A percentile compares a stretch with the other conserved stretches of the same genome.
Evolutionary conservation across 176 grass and related monocot species (phyloP).

Genomic region (Oryza nivara): DNA sequence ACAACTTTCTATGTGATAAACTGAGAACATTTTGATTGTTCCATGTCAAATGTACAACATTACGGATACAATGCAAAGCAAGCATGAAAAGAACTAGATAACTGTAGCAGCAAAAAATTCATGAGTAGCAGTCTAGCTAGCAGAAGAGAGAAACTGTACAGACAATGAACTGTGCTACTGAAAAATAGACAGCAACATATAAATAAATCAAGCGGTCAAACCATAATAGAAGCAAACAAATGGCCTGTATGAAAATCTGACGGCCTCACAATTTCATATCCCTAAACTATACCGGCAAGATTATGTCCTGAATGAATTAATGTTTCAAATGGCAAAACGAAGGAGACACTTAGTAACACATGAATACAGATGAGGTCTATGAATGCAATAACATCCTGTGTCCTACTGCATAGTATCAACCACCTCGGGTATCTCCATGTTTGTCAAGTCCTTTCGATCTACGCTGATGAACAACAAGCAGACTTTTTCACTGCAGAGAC

Average conservation of each 20-base stretch:
- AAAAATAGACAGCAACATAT: neutral
- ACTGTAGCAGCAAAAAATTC: neutral
- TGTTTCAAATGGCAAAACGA: slow-evolving; percentile 47
- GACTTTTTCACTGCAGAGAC: slow-evolving; percentile 64
- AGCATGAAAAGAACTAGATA: neutral
- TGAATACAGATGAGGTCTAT: slow-evolving; percentile 34
- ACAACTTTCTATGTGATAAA: too few species aligned
- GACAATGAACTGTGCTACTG: neutral
- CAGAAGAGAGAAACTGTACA: neutral
- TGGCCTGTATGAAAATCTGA: slow-evolving; percentile 6
- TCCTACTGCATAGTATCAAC: slow-evolving; percentile 27
- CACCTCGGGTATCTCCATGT: slow-evolving; percentile 22
- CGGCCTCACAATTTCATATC: slow-evolving; percentile 16
- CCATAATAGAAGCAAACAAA: slow-evolving; percentile 2
- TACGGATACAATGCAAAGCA: neutral
- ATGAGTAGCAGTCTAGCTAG: neutral
- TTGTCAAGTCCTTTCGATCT: slow-evolving; percentile 29
- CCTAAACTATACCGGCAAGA: slow-evolving; percentile 36
- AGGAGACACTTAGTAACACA: neutral
- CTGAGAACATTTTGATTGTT: too few species aligned
- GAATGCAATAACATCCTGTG: slow-evolving; percentile 28
- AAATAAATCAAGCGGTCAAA: neutral
- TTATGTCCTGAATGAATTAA: slow-evolving; percentile 45
- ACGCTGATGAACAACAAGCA: slow-evolving; percentile 56
- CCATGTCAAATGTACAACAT: neutral